These are phyloP conservation scores for Aspergillus persii DNA, from an alignment of 2,329 filamentous ascomycete species.

Conservation along the genomic window DNA sequence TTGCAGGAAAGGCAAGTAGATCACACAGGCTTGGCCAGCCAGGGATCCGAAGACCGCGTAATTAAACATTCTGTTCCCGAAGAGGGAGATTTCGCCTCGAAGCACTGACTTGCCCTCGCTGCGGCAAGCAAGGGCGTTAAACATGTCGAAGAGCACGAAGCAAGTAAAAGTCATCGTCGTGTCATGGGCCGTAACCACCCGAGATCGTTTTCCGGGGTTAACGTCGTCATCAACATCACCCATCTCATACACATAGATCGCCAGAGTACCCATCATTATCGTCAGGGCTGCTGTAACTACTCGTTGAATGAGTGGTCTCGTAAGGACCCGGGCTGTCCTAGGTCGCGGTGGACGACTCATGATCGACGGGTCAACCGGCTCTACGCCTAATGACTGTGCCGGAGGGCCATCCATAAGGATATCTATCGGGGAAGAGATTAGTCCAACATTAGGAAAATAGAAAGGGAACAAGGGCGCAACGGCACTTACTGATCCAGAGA, in stretches of 20 bases:
- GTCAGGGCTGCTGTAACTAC: conserved; percentile 83
- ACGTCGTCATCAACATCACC: conserved; percentile 58
- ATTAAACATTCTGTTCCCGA: conserved; percentile 92
- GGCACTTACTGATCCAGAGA: conserved; percentile 90
- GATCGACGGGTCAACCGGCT: conserved; percentile 88
- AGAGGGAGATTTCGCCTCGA: conserved; percentile 76
- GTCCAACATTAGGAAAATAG: conserved; percentile 9
- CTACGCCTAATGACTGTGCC: conserved; percentile 93
- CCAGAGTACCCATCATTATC: conserved; percentile 89
- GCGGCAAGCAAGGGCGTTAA: conserved; percentile 91
- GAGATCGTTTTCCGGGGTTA: conserved; percentile 38
- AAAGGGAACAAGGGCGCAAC: neutral
- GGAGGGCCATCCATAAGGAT: conserved; percentile 99
- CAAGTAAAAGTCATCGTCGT: conserved; percentile 99
- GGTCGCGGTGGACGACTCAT: conserved; percentile 88
- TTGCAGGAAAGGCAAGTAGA: conserved; percentile 93
- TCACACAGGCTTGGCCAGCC: conserved; percentile 81
- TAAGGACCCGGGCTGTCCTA: conserved; percentile 88
- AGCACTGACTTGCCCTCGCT: conserved; percentile 88
- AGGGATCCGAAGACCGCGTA: conserved; percentile 87
- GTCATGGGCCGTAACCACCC: conserved; percentile 82
- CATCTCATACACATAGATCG: conserved; percentile 92
- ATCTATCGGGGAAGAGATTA: conserved; percentile 56
- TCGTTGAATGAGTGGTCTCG: conserved; percentile 72
- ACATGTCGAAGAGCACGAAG: conserved; percentile 99